Base-by-base conservation (phyloP, 768 basidiomycete genomes). In the Boletus vermiculosoides region DNA sequence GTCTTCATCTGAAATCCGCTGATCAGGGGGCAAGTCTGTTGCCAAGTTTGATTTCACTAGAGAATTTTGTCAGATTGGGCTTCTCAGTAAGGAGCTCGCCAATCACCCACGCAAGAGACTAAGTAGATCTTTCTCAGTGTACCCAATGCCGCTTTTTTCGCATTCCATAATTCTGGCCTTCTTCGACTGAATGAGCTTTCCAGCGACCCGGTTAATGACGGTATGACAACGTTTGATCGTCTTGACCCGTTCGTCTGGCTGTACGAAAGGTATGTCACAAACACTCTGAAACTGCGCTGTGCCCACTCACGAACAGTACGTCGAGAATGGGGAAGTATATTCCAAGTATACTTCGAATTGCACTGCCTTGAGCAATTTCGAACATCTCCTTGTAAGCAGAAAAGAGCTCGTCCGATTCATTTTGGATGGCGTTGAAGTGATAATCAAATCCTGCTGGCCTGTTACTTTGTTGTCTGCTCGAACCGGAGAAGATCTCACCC, bases 371-470 rank as follows among this genome's bases (percentile, higher is more conserved):
- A 18, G 83, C 85, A 5, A 84, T 78, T 54, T 80, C 87, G 56
- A 94, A 94, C 86, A 94, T 90, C 54, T 93, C 89, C 65, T 85
- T 90, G 70, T 92, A 91, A 0, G 92, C 91, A 31, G 72, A 69
- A 61, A 92, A 88, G 9, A 93, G 78, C 62, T 88, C 86, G 57
- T 93, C 91, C 1, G 87, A 78, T 65, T 90, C 87, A 45, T 90
- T 80, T 45, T 88, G 80, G 36, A 96, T 87, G 1, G 94, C 85
- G 58, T 90, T 85, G 75, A 97, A 94, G 55, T 87, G 78, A 64
- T 95, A 95, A 60, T 86, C 90, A 66, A 95, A 96, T 2, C 88
- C 91, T 92, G 50, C 7, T 45, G 12, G 52, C 34, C 28, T 6
- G 48, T 65, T n/a, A 59, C 5, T 42, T 55, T 31, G 33, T 5